These are phyloP conservation scores for Clonostachys rhizophaga DNA, from an alignment of 2,329 filamentous ascomycete genomes.

Conservation along the genomic window DNA sequence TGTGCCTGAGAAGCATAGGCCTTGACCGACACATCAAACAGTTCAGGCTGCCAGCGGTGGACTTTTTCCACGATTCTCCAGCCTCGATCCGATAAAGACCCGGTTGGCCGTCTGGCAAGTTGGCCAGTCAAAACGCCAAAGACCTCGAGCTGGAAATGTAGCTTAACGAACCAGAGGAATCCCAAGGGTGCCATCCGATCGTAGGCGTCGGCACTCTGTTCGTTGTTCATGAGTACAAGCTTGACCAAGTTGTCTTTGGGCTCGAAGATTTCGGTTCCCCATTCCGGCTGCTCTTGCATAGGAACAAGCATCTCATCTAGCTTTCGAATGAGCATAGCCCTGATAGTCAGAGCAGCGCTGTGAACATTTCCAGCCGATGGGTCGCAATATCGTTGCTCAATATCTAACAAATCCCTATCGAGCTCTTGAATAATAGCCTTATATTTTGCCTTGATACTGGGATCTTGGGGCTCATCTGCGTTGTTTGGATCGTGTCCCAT, in stretches of 20 bases:
- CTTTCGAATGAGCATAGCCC: constrained; percentile 42
- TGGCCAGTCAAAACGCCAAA: constrained; percentile 51
- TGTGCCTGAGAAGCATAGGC: constrained; percentile 37
- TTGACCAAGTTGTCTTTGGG: constrained; percentile 51
- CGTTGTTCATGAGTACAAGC: constrained; percentile 41
- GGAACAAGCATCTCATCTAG: constrained; percentile 41
- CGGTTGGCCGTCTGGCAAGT: constrained; percentile 41
- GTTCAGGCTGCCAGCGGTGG: constrained; percentile 43
- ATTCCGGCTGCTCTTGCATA: constrained; percentile 39
- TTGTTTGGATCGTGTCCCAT: constrained; percentile 28
- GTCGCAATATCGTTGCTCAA: constrained; percentile 47
- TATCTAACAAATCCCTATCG: constrained; percentile 32
- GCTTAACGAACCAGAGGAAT: constrained; percentile 51
- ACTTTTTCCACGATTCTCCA: constrained; percentile 42
- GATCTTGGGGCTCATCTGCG: constrained; percentile 2
- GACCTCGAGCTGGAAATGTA: constrained; percentile 51
- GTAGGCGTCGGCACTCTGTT: constrained; percentile 41
- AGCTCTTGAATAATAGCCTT: constrained; percentile 33
- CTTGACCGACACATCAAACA: constrained; percentile 43
- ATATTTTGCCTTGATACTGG: constrained; percentile 32
- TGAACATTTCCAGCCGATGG: constrained; percentile 47
- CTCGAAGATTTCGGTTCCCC: constrained; percentile 41
- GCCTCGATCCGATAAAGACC: constrained; percentile 45
- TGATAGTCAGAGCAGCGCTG: constrained; percentile 40
- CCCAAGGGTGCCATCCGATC: constrained; percentile 33